Conservation (phyloP, 2,329 filamentous ascomycete genomes). For the Xenoacremonium recifei region DNA sequence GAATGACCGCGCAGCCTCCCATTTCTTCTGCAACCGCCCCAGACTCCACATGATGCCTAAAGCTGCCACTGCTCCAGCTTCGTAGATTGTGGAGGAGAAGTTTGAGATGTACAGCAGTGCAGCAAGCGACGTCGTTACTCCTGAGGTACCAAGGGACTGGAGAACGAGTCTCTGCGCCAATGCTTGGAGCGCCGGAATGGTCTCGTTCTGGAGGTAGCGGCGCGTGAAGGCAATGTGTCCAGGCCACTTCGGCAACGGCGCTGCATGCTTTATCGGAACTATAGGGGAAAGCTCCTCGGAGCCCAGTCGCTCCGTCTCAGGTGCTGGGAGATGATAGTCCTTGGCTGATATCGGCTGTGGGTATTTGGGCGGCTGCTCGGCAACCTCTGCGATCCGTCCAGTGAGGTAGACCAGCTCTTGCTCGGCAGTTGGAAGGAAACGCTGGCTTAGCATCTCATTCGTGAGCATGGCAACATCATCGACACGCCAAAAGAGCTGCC, state of each 20-base stretch:
- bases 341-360: constrained; percentile 32
- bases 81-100: constrained; percentile 53
- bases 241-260: constrained; percentile 59
- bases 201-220: constrained; percentile 62
- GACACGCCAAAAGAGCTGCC: constrained; percentile 92
- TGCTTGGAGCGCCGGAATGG: constrained; percentile 68
- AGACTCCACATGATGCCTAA: constrained; percentile 60
- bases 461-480: constrained; percentile 87
- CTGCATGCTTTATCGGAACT: constrained; percentile 18
- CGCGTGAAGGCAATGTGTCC: constrained; percentile 71
- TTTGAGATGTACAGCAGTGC: constrained; percentile 57
- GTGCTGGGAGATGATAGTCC: constrained; percentile 2
- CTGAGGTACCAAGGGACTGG: constrained; percentile 71
- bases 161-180: constrained; percentile 73
- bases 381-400: constrained; percentile 64
- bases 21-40: constrained; percentile 58
- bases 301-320: constrained; percentile 17
- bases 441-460: constrained; percentile 71
- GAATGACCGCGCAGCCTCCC: constrained; percentile 58
- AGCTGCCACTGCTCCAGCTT: constrained; percentile 61
- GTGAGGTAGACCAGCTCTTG: constrained; percentile 79
- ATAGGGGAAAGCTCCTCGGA: constrained; percentile 25
- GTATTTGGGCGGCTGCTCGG: constrained; percentile 29
- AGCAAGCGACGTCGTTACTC: constrained; percentile 55
- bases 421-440: constrained; percentile 77